Percentiles rank a stretch among this genome's conserved stretches.
These are phyloP conservation scores for Boletus reticuloceps DNA, from an alignment of 768 basidiomycete species.

Conservation along the genomic window DNA sequence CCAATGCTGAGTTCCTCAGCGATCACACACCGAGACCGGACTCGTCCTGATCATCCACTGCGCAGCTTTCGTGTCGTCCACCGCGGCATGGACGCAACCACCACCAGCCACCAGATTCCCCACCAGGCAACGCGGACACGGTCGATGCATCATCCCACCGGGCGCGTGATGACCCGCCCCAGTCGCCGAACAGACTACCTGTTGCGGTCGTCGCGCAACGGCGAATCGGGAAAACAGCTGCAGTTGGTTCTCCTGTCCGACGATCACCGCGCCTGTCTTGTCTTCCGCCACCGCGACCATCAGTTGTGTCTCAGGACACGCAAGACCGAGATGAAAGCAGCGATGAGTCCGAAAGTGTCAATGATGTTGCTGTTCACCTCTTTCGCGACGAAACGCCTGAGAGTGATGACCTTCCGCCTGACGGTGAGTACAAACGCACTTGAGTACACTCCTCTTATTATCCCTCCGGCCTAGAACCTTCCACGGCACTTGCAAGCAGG, in stretches of 20 bases:
- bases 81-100: slow-evolving; percentile 17
- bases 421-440: slow-evolving; percentile 34
- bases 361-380: slow-evolving; percentile 22
- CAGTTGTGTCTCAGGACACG: slow-evolving; percentile 14
- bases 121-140: slow-evolving; percentile 37
- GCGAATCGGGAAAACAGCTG: slow-evolving; percentile 25
- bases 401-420: slow-evolving; percentile 42
- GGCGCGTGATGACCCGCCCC: slow-evolving; percentile 50
- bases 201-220: slow-evolving; percentile 32
- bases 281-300: slow-evolving; percentile 29
- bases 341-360: slow-evolving; percentile 31
- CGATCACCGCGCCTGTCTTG: slow-evolving; percentile 52
- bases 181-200: slow-evolving; percentile 52
- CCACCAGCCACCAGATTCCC: slow-evolving; percentile 28
- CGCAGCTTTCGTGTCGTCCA: background rate
- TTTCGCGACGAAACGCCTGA: slow-evolving; percentile 50
- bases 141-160: slow-evolving; percentile 43
- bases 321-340: slow-evolving; percentile 22
- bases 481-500: slow-evolving; percentile 61
- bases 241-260: slow-evolving; percentile 36
- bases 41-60: background rate
- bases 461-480: slow-evolving; percentile 49
- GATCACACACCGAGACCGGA: slow-evolving; percentile 14
- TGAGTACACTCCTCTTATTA: slow-evolving; percentile 6
- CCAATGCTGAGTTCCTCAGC: background rate